Conservation (phyloP, 2,329 filamentous ascomycete species). For the Colletotrichum lini region DNA sequence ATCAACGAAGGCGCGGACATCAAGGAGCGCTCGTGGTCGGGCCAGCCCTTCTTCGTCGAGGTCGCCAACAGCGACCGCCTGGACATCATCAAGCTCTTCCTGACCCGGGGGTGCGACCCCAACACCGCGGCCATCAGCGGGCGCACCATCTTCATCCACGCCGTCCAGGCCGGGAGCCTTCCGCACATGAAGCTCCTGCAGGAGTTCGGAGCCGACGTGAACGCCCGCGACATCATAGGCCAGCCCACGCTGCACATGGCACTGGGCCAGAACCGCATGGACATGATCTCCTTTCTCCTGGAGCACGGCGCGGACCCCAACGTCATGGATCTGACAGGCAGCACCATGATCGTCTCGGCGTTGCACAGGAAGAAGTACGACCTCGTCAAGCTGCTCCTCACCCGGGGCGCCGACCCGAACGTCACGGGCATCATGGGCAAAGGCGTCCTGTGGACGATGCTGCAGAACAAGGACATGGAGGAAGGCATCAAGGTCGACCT, state of each 20-base stretch:
- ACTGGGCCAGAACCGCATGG: conserved; percentile 46
- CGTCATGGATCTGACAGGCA: conserved; percentile 49
- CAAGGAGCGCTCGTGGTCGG: conserved; percentile 37
- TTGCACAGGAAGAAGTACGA: conserved; percentile 48
- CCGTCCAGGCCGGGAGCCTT: conserved; percentile 44
- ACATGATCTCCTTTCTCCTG: conserved; percentile 54
- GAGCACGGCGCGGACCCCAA: conserved; percentile 53
- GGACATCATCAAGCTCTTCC: conserved; percentile 45
- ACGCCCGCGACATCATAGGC: conserved; percentile 45
- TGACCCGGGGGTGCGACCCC: conserved; percentile 54
- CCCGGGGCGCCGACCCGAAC: conserved; percentile 45
- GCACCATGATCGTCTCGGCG: conserved; percentile 52
- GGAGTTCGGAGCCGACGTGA: conserved; percentile 47
- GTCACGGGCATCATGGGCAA: conserved; percentile 31
- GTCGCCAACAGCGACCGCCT: conserved; percentile 36
- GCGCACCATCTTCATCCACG: conserved; percentile 50
- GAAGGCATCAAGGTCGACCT: conserved; percentile 30
- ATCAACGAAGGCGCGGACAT: conserved; percentile 41
- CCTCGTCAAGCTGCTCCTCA: conserved; percentile 41
- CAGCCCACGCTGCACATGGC: conserved; percentile 47
- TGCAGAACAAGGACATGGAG: conserved; percentile 36
- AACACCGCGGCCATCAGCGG: conserved; percentile 50
- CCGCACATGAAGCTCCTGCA: conserved; percentile 37
- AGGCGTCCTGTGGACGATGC: conserved; percentile 27
- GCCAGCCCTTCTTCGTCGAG: conserved; percentile 39